Conservation (phyloP, 2,329 filamentous ascomycete species). For the Penicillium verrucosum region DNA sequence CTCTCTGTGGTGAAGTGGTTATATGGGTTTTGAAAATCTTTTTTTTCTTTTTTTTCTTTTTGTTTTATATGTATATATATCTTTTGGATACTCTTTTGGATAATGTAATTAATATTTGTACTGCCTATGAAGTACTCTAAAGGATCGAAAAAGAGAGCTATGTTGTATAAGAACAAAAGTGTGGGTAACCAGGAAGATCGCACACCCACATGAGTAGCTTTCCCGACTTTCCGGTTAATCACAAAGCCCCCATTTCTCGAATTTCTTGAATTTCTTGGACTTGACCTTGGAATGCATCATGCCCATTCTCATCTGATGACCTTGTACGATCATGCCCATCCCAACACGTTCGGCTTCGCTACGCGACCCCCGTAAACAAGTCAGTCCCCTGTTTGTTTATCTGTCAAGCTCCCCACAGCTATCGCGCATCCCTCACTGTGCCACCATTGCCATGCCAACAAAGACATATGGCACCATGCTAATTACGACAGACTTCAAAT, state of each 20-base stretch:
- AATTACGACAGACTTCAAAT: slow-evolving; percentile 20
- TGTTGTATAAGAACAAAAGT: neutral
- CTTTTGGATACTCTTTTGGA: too few relatives aligned
- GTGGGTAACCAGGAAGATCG: neutral
- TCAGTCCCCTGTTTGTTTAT: slow-evolving; percentile 16
- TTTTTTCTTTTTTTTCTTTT: too few relatives aligned
- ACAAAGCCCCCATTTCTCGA: neutral
- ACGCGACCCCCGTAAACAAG: slow-evolving; percentile 35
- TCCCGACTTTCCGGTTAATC: neutral
- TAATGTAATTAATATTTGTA: too few relatives aligned
- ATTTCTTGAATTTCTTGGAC: too few relatives aligned
- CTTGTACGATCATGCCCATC: slow-evolving; percentile 33
- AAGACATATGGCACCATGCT: neutral
- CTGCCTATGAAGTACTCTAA: too few relatives aligned
- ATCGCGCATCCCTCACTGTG: slow-evolving; percentile 17
- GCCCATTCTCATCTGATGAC: neutral
- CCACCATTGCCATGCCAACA: neutral
- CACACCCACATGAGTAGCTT: neutral
- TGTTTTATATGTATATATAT: neutral
- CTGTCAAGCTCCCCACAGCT: slow-evolving; percentile 8
- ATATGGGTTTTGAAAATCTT: too few relatives aligned
- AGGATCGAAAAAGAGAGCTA: neutral
- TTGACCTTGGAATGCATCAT: neutral
- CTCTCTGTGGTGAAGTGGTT: too few relatives aligned
- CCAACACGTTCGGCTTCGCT: slow-evolving; percentile 38